Evolutionary conservation across 1,284 basidiomycete genomes (phyloP), one percentile per base, ranked within the genome.

Genomic region (Cutaneotrichosporon curvatum): DNA sequence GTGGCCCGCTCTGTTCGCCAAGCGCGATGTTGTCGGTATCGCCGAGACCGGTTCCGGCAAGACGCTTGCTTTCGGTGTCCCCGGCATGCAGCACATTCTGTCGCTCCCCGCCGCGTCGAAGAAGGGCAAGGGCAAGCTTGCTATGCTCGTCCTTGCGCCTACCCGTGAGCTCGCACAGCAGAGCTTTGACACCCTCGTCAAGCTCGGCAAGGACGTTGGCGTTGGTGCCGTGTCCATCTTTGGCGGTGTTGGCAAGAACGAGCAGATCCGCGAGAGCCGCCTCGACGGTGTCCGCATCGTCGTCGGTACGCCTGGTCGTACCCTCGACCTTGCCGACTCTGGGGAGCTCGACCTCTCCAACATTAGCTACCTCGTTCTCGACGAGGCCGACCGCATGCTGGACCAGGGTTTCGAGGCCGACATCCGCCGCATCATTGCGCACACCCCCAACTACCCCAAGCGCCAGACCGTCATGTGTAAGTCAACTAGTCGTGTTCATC

Each of bases 321-420:
- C 96, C 49, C 74, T 96, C 51, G 94, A 98, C 74, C 76, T 98
- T 25, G 82, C 88, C 55, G 79, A 86, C 57, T 83, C 90, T 41
- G 88, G 88, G 25, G 82, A 77, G 33, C 83, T 89, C 53, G 85
- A 90, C 68, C 74, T 97, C 28, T 85, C 83, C 57, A 84, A 85
- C 34, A 89, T 97, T 21, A 78, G 82, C 41, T 97, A 92, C 75
- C 77, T 97, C 15, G 94, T 97, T 0, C 75, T 99, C 34, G 95
- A 99, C 64, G 94, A 99, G 73, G 94, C 94, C 2, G 94, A 99
- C 73, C 80, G 94, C 38, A 97, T 98, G 94, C 77, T 99, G 40
- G 95, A 98, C 70, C 91, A 87, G 63, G 95, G 95, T 0, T 99
- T 99, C 70, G 95, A 99, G 74, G 95, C 96, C 61, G 95, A 98